Evolutionary conservation across 176 grass and related monocot genomes (phyloP).

Genomic region (Carex parvula): DNA sequence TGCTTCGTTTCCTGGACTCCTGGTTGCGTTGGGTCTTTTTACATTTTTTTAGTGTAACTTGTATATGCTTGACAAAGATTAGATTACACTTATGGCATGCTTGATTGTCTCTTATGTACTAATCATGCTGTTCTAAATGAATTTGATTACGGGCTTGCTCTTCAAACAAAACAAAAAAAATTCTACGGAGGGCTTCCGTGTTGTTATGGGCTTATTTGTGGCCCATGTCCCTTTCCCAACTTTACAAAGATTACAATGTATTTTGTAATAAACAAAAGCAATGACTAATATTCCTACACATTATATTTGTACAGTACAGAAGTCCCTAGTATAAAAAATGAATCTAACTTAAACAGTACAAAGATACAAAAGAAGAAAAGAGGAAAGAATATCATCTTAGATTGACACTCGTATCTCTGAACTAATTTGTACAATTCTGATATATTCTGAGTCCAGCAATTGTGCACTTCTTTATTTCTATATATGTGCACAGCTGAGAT

Average conservation of each 20-base stretch:
- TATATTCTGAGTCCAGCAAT: slow-evolving; percentile 1
- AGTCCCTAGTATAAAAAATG: neutral
- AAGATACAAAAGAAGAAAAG: neutral
- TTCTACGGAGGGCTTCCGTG: too few species aligned
- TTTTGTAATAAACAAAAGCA: neutral
- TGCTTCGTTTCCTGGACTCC: too few species aligned
- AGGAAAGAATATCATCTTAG: neutral
- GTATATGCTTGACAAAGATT: too few species aligned
- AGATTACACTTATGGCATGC: too few species aligned
- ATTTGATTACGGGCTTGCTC: too few species aligned
- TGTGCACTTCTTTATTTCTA: neutral
- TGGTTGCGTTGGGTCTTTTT: too few species aligned
- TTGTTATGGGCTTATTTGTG: too few species aligned
- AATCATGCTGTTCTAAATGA: too few species aligned
- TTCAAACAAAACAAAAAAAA: too few species aligned
- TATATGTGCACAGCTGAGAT: neutral
- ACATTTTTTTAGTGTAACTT: too few species aligned
- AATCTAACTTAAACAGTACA: neutral
- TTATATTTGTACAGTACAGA: neutral
- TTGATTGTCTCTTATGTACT: too few species aligned
- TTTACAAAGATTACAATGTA: neutral
- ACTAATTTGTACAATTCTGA: slow-evolving; percentile 14
- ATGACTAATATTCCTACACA: neutral
- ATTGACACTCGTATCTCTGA: neutral
- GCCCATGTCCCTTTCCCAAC: too few species aligned